These are phyloP conservation scores for Pseudofabraea citricarpa DNA, from an alignment of 2,329 filamentous ascomycete species.

Conservation along the genomic window DNA sequence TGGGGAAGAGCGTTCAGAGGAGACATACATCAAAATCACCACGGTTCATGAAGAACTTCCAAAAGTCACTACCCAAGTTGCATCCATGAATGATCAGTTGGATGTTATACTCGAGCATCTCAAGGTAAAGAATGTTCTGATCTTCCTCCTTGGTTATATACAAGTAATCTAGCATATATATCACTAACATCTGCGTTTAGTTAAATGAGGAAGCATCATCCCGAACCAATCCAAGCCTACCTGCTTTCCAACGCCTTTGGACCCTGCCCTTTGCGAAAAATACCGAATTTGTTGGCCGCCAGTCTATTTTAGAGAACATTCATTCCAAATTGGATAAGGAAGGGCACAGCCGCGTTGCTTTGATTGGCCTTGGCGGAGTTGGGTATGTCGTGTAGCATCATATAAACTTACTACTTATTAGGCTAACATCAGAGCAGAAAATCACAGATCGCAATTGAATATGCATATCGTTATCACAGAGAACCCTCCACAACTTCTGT, in stretches of 20 bases:
- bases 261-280: neutral
- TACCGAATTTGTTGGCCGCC: neutral
- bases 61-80: neutral
- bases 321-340: neutral
- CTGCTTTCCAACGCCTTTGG: too few relatives aligned
- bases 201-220: neutral
- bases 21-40: neutral
- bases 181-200: neutral
- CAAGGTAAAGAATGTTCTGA: too few relatives aligned
- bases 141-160: too few relatives aligned
- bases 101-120: too few relatives aligned
- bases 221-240: too few relatives aligned
- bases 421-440: slow-evolving; percentile 16
- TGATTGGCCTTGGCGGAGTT: neutral
- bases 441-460: slow-evolving; percentile 29
- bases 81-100: neutral
- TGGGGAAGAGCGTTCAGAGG: neutral
- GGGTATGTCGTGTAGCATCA: neutral
- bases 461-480: slow-evolving; percentile 19
- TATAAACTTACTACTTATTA: neutral
- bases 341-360: neutral
- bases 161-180: neutral
- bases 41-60: neutral
- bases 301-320: neutral
- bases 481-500: slow-evolving; percentile 20